Conservation (phyloP, 2,329 filamentous ascomycete species). For the Epicoccum sorghinum region DNA sequence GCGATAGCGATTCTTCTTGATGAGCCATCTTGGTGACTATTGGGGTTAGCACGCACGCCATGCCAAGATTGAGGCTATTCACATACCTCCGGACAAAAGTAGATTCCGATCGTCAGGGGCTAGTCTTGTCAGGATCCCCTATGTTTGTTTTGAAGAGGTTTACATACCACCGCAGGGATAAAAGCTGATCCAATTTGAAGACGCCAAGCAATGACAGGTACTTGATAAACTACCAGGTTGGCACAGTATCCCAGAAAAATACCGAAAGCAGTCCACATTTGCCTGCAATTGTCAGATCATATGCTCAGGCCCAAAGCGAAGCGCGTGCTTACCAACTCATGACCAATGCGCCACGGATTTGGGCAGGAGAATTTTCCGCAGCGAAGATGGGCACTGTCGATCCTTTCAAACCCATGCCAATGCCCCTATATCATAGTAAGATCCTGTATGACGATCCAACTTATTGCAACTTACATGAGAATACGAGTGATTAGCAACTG, state of each 20-base stretch:
- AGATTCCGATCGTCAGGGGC: slow-evolving; percentile 22
- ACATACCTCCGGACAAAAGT: slow-evolving; percentile 48
- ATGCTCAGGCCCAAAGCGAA: no score
- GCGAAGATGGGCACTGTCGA: slow-evolving; percentile 54
- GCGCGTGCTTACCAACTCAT: slow-evolving; percentile 47
- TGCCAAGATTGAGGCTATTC: not conserved
- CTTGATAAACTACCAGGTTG: slow-evolving; percentile 44
- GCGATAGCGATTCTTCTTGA: slow-evolving; percentile 49
- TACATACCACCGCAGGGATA: slow-evolving; percentile 41
- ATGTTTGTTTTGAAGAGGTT: no score
- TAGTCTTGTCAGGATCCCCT: not conserved
- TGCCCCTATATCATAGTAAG: slow-evolving; percentile 13
- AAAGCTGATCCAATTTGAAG: slow-evolving; percentile 50
- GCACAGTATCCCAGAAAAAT: slow-evolving; percentile 35
- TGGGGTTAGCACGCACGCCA: not conserved
- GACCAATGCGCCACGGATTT: slow-evolving; percentile 55
- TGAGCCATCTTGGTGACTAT: slow-evolving; percentile 38
- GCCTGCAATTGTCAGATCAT: slow-evolving; percentile 31
- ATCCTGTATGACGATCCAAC: not conserved
- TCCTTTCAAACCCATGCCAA: slow-evolving; percentile 37
- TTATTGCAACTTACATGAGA: slow-evolving; percentile 16
- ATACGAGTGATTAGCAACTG: slow-evolving; percentile 28
- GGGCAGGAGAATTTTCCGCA: slow-evolving; percentile 54
- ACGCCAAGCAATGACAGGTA: slow-evolving; percentile 45
- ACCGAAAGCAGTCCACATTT: slow-evolving; percentile 49